These are phyloP conservation scores for Phaeotremella skinneri DNA, from an alignment of 768 basidiomycete genomes.

Conservation along the genomic window DNA sequence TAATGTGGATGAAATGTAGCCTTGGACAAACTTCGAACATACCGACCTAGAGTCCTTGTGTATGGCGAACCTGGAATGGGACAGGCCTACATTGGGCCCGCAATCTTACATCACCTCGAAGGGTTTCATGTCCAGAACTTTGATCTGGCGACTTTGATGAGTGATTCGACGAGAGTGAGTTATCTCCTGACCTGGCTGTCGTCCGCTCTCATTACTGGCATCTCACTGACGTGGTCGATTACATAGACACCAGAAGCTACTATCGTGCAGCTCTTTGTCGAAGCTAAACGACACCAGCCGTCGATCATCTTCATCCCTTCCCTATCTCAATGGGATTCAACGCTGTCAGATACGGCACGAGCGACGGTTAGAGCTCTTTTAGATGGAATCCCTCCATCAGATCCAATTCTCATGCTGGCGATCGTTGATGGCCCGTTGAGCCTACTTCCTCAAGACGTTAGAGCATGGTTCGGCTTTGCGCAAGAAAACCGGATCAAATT, in stretches of 20 bases:
- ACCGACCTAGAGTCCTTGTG: constrained; percentile 81
- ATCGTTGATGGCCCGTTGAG: constrained; percentile 74
- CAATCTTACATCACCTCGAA: constrained; percentile 87
- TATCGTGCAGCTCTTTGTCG: constrained; percentile 89
- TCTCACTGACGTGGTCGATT: constrained; percentile 5
- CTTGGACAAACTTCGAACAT: constrained; percentile 85
- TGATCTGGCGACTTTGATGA: constrained; percentile 81
- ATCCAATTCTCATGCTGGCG: constrained; percentile 88
- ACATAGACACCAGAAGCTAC: constrained; percentile 81
- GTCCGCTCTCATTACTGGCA: constrained; percentile 14
- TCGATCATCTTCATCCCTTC: constrained; percentile 94
- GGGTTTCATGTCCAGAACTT: constrained; percentile 93
- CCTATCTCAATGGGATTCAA: constrained; percentile 76
- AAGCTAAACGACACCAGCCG: constrained; percentile 95
- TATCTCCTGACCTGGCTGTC: constrained; percentile 9
- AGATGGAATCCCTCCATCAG: constrained; percentile 83
- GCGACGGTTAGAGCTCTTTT: constrained; percentile 85
- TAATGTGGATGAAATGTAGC: constrained; percentile 55
- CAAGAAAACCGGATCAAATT: constrained; percentile 74
- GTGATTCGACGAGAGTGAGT: constrained; percentile 82
- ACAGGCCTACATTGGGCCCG: constrained; percentile 83
- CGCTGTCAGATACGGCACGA: constrained; percentile 78
- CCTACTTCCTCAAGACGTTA: constrained; percentile 74
- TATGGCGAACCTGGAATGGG: constrained; percentile 85
- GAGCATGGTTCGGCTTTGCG: constrained; percentile 79